Evolutionary conservation across 345 rosid genomes (phyloP), one percentile per base, ranked within the genome.

Genomic region (Raphanus sativus): DNA sequence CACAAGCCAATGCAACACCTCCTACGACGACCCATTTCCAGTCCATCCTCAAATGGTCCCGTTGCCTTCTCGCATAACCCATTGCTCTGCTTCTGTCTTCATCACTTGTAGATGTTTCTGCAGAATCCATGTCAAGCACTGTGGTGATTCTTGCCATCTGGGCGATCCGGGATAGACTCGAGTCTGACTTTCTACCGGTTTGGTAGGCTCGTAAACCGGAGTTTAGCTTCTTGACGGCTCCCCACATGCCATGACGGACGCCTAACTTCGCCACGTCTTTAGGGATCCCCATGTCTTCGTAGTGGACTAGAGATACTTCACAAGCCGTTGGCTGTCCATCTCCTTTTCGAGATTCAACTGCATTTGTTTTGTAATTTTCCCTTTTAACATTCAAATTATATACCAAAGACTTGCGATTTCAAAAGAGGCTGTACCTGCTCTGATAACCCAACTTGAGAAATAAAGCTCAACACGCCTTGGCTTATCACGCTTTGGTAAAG

Each of bases 231-330:
- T 93, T 95, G 38, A 95, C 91, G 0, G 97, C 87, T 72, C 98
- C 98, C 99, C 99, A 95, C 98, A 93, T 93, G 67, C 94, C 99
- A 71, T 90, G 99, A 10, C 99, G 93, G 40, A 95, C 80, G 10
- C 93, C 99, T 81, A 95, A 60, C 83, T 93, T 95, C 0, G 99
- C 99, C 25, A 95, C 97, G 8, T 95, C 99, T 88, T 89, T 91
- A 21, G 99, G 99, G 78, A 95, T 93, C 10, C 98, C 98, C 99
- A 95, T 93, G 81, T 95, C 99, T 82, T 95, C 99, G 4, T 85
- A 87, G 75, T 95, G 99, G 56, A 96, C 86, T 7, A 96, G 88
- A 13, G 85, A 80, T 13, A 96, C 97, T 87, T 93, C 99, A 72
- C 97, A 93, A 2, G 99, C 98, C 6, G 96, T 58, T 56, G 65